Evolutionary conservation across 1,284 basidiomycete genomes (phyloP).

Genomic region (Tylopilus sp.): DNA sequence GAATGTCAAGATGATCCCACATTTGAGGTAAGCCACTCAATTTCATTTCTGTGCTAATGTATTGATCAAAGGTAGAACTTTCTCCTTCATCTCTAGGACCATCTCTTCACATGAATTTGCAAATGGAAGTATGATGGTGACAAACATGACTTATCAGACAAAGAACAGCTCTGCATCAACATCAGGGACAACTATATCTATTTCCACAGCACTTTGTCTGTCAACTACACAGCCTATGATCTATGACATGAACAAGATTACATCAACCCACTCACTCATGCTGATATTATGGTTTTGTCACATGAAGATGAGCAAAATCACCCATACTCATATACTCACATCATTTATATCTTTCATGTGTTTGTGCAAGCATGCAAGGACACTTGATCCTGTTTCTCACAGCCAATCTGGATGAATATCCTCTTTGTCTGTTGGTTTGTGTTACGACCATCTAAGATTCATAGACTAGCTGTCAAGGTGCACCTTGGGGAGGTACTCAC

Average conservation of each 20-base stretch:
- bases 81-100: background rate
- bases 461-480: too few species aligned
- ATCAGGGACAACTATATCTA: background rate
- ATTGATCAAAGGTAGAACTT: background rate
- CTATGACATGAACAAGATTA: background rate
- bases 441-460: too few species aligned
- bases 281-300: background rate
- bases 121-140: background rate
- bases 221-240: background rate
- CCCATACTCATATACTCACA: background rate
- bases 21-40: background rate
- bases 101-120: background rate
- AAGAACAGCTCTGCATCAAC: background rate
- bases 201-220: background rate
- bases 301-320: background rate
- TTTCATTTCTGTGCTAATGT: background rate
- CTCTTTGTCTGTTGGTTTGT: conserved; percentile 25
- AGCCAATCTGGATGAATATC: conserved; percentile 6
- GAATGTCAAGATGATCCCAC: background rate
- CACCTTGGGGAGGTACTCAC: too few species aligned
- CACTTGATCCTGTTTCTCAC: background rate
- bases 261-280: background rate
- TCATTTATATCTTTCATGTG: background rate
- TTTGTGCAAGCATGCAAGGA: background rate
- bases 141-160: background rate